Evolutionary conservation across 345 rosid species (phyloP).

Genomic region (Acer campestre): DNA sequence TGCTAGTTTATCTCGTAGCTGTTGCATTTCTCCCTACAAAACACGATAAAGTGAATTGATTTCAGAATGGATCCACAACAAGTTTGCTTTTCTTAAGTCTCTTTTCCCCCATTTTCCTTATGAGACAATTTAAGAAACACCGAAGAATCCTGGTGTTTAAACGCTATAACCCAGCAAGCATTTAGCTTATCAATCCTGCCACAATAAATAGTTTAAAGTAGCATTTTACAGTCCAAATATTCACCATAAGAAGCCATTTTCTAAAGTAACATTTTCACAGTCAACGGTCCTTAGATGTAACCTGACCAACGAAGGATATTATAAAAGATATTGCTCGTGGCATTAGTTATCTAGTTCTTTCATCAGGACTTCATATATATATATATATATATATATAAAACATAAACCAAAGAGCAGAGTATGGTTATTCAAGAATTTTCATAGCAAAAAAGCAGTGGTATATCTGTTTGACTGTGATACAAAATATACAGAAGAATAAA

Average conservation of each 20-base stretch:
- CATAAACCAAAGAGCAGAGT: not conserved
- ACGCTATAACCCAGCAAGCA: not conserved
- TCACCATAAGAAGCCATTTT: not conserved
- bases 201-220: not conserved
- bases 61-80: not conserved
- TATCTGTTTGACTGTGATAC: too few species aligned
- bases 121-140: not conserved
- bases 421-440: not conserved
- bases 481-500: not conserved
- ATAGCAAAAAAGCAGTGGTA: not conserved
- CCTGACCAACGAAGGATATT: not conserved
- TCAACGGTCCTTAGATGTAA: not conserved
- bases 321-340: not conserved
- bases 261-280: not conserved
- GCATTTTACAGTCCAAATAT: not conserved
- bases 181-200: not conserved
- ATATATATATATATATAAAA: not conserved
- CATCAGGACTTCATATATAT: not conserved
- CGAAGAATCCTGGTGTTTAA: not conserved
- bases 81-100: not conserved
- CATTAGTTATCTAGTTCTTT: not conserved
- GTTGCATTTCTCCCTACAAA: conserved; percentile 95
- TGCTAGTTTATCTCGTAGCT: conserved; percentile 86
- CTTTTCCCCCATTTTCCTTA: not conserved
- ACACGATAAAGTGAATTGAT: not conserved